Conservation (phyloP, 73 alveolate species). For the Effrenium voratum region DNA sequence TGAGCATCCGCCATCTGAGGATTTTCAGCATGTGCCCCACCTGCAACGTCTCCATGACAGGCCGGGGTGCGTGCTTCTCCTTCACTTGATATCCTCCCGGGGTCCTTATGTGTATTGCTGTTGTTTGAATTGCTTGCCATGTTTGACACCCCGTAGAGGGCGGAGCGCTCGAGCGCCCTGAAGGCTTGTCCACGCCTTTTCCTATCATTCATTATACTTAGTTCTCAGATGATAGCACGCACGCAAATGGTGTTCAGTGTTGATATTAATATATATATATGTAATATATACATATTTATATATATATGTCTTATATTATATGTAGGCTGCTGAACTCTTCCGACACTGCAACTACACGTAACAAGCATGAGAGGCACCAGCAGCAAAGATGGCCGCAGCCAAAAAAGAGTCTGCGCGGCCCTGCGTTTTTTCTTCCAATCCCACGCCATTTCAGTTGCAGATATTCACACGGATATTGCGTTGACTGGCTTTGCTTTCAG, state of each 20-base stretch:
- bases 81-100: neutral
- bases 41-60: conserved; percentile 52
- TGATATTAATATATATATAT: neutral
- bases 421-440: no score
- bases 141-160: neutral
- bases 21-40: conserved; percentile 50
- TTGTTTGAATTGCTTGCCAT: neutral
- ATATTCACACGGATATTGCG: no score
- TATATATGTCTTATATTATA: no score
- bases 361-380: no score
- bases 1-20: neutral
- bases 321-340: no score
- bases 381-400: no score
- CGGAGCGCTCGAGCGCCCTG: neutral
- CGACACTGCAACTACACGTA: no score
- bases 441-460: no score
- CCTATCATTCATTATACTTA: no score
- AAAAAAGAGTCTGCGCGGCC: no score
- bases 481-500: neutral
- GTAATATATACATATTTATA: no score
- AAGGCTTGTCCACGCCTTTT: neutral
- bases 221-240: no score
- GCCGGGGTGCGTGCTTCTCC: neutral
- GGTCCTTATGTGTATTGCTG: neutral
- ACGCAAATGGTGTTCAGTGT: neutral